Percentiles rank a stretch among this genome's conserved stretches.
Evolutionary conservation across 2,329 filamentous ascomycete genomes (phyloP).

Genomic region (Aspergillus pseudotamarii): DNA sequence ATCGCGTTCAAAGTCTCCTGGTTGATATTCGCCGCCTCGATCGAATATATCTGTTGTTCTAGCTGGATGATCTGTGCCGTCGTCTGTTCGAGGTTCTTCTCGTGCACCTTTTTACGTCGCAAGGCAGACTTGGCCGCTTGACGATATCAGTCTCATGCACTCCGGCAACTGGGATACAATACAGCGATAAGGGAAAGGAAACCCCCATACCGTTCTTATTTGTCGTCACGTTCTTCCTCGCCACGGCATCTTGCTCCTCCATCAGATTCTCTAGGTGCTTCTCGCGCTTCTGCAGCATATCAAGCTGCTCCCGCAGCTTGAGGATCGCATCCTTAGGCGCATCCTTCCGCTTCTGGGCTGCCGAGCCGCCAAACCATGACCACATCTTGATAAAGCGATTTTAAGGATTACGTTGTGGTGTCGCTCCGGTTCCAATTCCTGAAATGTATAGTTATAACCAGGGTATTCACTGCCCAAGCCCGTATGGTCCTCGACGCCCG

Average conservation of each 20-base stretch:
- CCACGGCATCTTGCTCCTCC: constrained; percentile 85
- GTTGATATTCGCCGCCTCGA: constrained; percentile 98
- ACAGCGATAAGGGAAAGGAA: neutral
- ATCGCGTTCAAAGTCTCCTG: constrained; percentile 92
- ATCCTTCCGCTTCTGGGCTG: constrained; percentile 85
- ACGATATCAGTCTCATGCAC: constrained; percentile 8
- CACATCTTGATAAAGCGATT: constrained; percentile 55
- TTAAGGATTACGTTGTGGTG: neutral
- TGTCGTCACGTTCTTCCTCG: constrained; percentile 80
- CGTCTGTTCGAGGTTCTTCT: constrained; percentile 90
- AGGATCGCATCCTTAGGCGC: constrained; percentile 96
- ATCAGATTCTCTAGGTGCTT: constrained; percentile 89
- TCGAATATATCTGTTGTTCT: constrained; percentile 93
- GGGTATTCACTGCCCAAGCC: constrained; percentile 3
- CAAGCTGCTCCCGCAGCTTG: constrained; percentile 80
- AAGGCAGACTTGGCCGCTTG: constrained; percentile 87
- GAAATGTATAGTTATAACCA: neutral
- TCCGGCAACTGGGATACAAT: neutral
- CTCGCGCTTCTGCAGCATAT: constrained; percentile 97
- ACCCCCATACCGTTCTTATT: constrained; percentile 82
- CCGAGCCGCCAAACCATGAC: constrained; percentile 89
- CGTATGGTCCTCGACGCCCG: neutral
- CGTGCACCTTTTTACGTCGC: constrained; percentile 90
- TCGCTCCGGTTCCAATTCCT: neutral
- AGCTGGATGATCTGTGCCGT: constrained; percentile 85